A percentile compares a stretch with the other conserved stretches of the same genome.
Evolutionary conservation across 1,284 basidiomycete genomes (phyloP).

Genomic region (Trichosporon sp.): DNA sequence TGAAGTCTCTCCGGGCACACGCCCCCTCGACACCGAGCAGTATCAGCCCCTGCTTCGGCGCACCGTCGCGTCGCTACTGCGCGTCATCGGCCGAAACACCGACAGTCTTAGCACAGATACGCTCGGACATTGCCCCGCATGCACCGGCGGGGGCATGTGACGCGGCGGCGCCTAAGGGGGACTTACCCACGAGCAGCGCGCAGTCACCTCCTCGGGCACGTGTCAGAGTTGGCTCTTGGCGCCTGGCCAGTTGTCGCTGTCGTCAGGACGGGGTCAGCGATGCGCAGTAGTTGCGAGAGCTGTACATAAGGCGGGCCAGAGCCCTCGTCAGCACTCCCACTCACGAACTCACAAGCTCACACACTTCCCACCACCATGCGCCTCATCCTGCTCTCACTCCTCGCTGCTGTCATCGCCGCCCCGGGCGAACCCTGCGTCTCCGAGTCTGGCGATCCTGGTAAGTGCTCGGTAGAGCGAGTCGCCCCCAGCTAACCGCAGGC

Average conservation of each 20-base stretch:
- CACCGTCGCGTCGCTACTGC: too few species aligned
- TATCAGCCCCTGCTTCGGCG: too few species aligned
- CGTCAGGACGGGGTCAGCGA: neutral
- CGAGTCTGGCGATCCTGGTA: neutral
- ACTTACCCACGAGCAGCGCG: neutral
- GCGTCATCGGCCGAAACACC: too few species aligned
- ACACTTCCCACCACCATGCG: constrained; percentile 1
- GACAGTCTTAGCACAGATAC: too few species aligned
- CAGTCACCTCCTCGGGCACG: neutral
- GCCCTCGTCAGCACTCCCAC: too few species aligned
- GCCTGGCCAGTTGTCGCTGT: too few species aligned
- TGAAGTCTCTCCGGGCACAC: too few species aligned
- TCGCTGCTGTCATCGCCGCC: neutral
- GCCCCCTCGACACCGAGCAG: too few species aligned
- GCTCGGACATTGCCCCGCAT: too few species aligned
- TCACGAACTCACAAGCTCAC: neutral
- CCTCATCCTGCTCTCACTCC: neutral
- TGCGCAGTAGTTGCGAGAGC: neutral
- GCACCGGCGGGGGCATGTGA: too few species aligned
- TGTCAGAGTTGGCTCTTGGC: neutral
- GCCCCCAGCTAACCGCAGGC: neutral
- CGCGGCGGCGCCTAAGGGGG: too few species aligned
- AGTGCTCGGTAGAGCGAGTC: neutral
- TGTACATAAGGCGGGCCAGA: neutral
- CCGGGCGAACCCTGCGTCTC: neutral